Evolutionary conservation across 345 rosid genomes (phyloP), one percentile per base, ranked within the genome.

Genomic region (Bretschneidera sinensis): DNA sequence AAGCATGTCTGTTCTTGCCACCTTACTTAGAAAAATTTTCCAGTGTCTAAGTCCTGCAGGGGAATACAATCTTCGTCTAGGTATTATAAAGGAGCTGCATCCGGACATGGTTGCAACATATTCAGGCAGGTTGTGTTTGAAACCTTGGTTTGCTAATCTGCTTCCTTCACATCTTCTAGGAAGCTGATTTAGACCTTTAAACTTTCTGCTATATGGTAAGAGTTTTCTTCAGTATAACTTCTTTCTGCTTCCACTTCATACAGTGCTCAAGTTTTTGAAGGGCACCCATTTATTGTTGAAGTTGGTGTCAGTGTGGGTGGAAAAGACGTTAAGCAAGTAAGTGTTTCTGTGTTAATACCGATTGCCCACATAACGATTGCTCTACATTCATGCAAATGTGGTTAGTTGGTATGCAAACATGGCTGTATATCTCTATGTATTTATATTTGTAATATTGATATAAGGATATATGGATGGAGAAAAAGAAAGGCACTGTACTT

Each of bases 21-120:
- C 25, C 2, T 55, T 58, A 47, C 60, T 64, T n/a, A 57, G 18
- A 21, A 60, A 34, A 54, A 48, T 66, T 49, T 20, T 63, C 24
- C 57, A 89, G 98, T 89, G 98, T 75, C 98, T 92, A 67, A 92
- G 97, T 75, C 97, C 98, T 61, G 97, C 98, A 19, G 97, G 94
- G 54, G 98, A 92, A 59, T 92, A 92, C 75, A 92, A 92, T 81
- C 98, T 92, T 62, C 98, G 96, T 66, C 86, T 89, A 59, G 98
- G 98, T 66, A 89, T 92, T 66, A 84, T 92, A 71, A 92, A 92
- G 81, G 98, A 92, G 85, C 80, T 92, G 61, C 97, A 92, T 79
- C 98, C 98, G 53, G 96, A 89, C 71, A 78, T 92, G 96, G 97
- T 92, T 62, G 96, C 98, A 51, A 92, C 98, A 39, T 81, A 83